Conservation (phyloP, 2,329 filamentous ascomycete species). For the Cladosporium sp. region DNA sequence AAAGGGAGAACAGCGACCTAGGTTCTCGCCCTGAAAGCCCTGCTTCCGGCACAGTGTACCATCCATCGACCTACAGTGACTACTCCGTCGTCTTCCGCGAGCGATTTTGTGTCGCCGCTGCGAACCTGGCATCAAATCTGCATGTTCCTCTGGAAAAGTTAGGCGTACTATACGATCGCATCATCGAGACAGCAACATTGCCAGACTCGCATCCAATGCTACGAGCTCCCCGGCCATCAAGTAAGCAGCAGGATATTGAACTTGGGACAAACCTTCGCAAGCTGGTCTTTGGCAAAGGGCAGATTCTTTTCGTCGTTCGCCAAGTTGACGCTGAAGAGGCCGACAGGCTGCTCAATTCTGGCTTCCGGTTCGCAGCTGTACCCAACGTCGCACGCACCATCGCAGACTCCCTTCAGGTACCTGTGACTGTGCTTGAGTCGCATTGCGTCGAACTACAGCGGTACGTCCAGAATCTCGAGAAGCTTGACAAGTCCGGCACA, state of each 20-base stretch:
- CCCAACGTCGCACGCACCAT: slow-evolving; percentile 66
- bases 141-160: slow-evolving; percentile 30
- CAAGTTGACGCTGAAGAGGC: slow-evolving; percentile 57
- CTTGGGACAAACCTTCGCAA: slow-evolving; percentile 28
- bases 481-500: slow-evolving; percentile 37
- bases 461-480: slow-evolving; percentile 46
- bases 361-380: slow-evolving; percentile 72
- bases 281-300: slow-evolving; percentile 61
- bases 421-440: slow-evolving; percentile 55
- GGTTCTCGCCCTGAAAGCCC: slow-evolving; percentile 25
- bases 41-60: slow-evolving; percentile 35
- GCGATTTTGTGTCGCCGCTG: slow-evolving; percentile 75
- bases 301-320: slow-evolving; percentile 75
- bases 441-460: slow-evolving; percentile 62
- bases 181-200: slow-evolving; percentile 32
- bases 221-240: background rate
- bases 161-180: slow-evolving; percentile 34
- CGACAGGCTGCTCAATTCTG: slow-evolving; percentile 62
- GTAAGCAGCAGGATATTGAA: slow-evolving; percentile 36
- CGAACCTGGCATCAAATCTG: slow-evolving; percentile 65
- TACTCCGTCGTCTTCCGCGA: slow-evolving; percentile 77
- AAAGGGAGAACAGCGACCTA: slow-evolving; percentile 32
- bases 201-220: background rate
- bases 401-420: slow-evolving; percentile 69
- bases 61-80: slow-evolving; percentile 58